phyloP scores from a whole-genome alignment of 1,139 yeast genomes.

The Eremothecium gossypii region DNA sequence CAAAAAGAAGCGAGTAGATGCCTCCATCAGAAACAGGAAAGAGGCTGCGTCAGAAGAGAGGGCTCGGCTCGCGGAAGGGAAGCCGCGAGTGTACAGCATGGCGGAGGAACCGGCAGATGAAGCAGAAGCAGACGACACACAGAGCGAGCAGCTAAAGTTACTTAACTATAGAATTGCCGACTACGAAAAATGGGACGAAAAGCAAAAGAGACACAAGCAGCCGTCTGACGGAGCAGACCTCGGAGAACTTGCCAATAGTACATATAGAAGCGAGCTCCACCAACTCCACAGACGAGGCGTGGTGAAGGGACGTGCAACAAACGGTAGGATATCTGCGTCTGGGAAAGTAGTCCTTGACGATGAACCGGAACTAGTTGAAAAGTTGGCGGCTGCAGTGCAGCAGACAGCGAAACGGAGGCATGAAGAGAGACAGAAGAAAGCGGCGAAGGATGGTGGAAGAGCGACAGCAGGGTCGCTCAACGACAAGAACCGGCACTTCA shows the following conservation, averaged over 20 bases:
- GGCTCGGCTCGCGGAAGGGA: slow-evolving; percentile 32
- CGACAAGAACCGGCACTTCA: slow-evolving; percentile 72
- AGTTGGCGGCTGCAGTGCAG: slow-evolving; percentile 18
- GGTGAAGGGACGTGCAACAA: slow-evolving; percentile 11
- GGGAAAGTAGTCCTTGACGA: slow-evolving; percentile 14
- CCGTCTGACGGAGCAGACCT: slow-evolving; percentile 37
- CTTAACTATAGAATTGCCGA: slow-evolving; percentile 63
- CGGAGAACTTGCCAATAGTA: slow-evolving; percentile 18
- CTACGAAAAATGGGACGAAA: slow-evolving; percentile 55
- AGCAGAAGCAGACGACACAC: slow-evolving; percentile 3
- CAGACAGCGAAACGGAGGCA: slow-evolving; percentile 20
- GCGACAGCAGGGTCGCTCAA: slow-evolving; percentile 35
- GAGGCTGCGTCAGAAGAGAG: slow-evolving; percentile 31
- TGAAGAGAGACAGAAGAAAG: slow-evolving; percentile 16
- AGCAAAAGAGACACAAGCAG: slow-evolving; percentile 27
- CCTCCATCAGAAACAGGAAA: slow-evolving; percentile 35
- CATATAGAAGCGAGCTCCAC: slow-evolving; percentile 35
- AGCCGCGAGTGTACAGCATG: slow-evolving; percentile 29
- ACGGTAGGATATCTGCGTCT: slow-evolving; percentile 9
- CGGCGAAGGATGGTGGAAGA: slow-evolving; percentile 7
- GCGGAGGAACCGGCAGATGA: slow-evolving; percentile 33
- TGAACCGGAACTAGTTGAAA: slow-evolving; percentile 17
- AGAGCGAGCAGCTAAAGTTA: slow-evolving; percentile 36
- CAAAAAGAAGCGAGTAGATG: slow-evolving; percentile 32
- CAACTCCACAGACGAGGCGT: slow-evolving; percentile 28